These are phyloP conservation scores for Omphalotus guepiniiformis DNA, from an alignment of 768 basidiomycete genomes.

Conservation along the genomic window DNA sequence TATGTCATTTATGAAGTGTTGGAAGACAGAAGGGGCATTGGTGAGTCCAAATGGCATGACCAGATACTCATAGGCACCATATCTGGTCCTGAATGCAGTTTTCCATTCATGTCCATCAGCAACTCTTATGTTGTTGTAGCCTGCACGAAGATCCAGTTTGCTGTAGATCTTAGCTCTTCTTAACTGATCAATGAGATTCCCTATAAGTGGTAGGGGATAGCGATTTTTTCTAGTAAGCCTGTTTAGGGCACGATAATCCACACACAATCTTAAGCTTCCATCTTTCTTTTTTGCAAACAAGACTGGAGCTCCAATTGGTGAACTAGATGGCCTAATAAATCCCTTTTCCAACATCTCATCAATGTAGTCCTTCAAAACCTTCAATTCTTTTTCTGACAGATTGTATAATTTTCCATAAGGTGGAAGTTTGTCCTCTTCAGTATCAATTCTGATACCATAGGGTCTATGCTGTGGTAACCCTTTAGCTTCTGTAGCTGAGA, in stretches of 20 bases:
- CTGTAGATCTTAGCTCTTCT: constrained; percentile 23
- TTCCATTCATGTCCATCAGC: constrained; percentile 40
- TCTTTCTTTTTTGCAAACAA: constrained; percentile 25
- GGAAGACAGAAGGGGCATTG: constrained; percentile 26
- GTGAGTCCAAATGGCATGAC: constrained; percentile 40
- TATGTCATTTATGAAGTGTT: constrained; percentile 34
- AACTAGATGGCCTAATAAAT: neutral
- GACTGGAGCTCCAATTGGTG: constrained; percentile 10
- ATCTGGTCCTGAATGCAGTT: constrained; percentile 34
- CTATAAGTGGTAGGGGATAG: constrained; percentile 31
- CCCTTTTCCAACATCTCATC: too few species aligned
- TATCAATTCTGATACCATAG: too few species aligned
- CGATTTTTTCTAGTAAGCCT: constrained; percentile 25
- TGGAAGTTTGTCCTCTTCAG: too few species aligned
- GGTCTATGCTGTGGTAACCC: too few species aligned
- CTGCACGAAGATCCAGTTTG: constrained; percentile 34
- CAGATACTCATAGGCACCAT: constrained; percentile 33
- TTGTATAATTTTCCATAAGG: too few species aligned
- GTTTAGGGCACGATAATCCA: constrained; percentile 26
- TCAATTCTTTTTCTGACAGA: too few species aligned
- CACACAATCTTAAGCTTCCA: constrained; percentile 12
- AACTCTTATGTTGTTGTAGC: constrained; percentile 38
- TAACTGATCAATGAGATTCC: constrained; percentile 25
- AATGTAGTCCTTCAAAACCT: too few species aligned
- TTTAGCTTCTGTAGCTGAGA: too few species aligned